These are phyloP conservation scores for Angophora floribunda DNA, from an alignment of 345 rosid species.

Conservation along the genomic window DNA sequence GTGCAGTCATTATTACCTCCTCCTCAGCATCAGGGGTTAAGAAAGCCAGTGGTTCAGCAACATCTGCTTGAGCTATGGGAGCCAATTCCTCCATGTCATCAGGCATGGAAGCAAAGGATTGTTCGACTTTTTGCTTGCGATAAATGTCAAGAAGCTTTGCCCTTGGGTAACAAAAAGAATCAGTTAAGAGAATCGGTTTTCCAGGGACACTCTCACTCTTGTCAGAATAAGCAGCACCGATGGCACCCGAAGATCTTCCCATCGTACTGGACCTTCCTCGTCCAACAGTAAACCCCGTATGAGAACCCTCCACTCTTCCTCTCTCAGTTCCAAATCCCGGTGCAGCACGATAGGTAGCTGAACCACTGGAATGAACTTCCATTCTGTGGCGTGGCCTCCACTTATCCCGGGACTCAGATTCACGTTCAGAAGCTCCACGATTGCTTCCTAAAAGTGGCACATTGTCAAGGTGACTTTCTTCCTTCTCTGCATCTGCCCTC, in stretches of 20 bases:
- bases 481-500: conserved; percentile 52
- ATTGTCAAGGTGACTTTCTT: conserved; percentile 47
- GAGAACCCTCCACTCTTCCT: conserved; percentile 56
- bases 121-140: conserved; percentile 29
- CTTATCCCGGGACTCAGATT: conserved; percentile 78
- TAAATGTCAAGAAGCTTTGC: conserved; percentile 73
- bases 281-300: conserved; percentile 57
- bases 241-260: conserved; percentile 23
- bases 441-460: conserved; percentile 26
- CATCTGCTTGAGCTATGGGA: conserved; percentile 26
- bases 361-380: conserved; percentile 52
- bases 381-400: conserved; percentile 97
- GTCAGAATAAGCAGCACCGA: conserved; percentile 10
- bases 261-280: conserved; percentile 54
- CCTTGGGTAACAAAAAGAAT: conserved; percentile 56
- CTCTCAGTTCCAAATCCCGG: conserved; percentile 78
- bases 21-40: conserved; percentile 65
- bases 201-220: conserved; percentile 30
- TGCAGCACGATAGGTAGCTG: conserved; percentile 58
- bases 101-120: conserved; percentile 26
- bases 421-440: conserved; percentile 54
- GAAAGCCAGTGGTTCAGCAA: conserved; percentile 63
- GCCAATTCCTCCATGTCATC: conserved; percentile 44
- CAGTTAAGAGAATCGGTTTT: conserved; percentile 13
- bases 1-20: conserved; percentile 33